These are phyloP conservation scores for Lumnitzera racemosa DNA, from an alignment of 345 rosid species.

Conservation along the genomic window DNA sequence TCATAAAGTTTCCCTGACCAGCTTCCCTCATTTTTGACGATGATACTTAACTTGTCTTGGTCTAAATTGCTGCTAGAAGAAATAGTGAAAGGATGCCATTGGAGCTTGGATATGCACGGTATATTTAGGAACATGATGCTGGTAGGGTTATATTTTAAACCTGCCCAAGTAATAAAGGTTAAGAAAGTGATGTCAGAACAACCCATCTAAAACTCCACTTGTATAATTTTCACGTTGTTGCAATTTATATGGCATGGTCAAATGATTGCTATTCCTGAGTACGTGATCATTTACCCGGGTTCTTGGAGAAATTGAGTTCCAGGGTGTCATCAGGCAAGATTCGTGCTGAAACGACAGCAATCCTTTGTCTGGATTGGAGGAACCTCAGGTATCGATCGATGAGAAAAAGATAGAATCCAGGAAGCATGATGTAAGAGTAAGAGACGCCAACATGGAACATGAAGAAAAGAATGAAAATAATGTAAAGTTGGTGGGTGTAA, in stretches of 20 bases:
- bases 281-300: conserved; percentile 19
- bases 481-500: conserved; percentile 53
- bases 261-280: not conserved
- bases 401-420: conserved; percentile 54
- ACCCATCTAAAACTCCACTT: not conserved
- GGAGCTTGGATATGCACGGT: conserved; percentile 62
- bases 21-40: conserved; percentile 51
- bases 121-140: conserved; percentile 67
- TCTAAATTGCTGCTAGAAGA: conserved; percentile 56
- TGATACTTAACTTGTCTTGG: conserved; percentile 49
- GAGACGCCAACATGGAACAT: conserved; percentile 44
- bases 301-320: conserved; percentile 53
- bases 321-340: conserved; percentile 36
- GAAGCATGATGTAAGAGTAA: conserved; percentile 35
- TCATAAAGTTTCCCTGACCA: conserved; percentile 42
- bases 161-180: conserved; percentile 15
- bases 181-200: too few relatives aligned
- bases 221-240: too few relatives aligned
- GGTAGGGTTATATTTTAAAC: conserved; percentile 52
- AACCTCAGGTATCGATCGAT: conserved; percentile 48
- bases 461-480: conserved; percentile 37
- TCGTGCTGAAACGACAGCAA: conserved; percentile 33
- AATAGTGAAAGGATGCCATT: conserved; percentile 87
- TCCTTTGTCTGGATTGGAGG: conserved; percentile 38
- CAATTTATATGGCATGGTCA: not conserved